Evolutionary conservation across 208 protist species (phyloP), one percentile per base, ranked within the genome.

Genomic region (Trypanosoma mega): DNA sequence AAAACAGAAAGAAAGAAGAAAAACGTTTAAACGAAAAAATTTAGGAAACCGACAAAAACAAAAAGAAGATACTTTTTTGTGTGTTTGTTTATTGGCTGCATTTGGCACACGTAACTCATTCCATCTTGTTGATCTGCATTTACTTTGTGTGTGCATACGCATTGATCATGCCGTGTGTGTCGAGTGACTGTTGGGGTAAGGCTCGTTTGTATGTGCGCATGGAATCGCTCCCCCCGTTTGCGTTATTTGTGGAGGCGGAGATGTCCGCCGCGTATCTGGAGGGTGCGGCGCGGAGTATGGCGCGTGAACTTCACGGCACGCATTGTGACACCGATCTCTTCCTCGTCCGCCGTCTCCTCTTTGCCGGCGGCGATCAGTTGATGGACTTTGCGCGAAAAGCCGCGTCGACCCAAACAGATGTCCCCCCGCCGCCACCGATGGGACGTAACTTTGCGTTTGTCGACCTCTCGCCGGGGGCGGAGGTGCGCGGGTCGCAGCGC

Each of bases 121-220:
- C 18, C 1, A 16, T 21, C 5, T 2, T 55, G 26, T 39, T 51
- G 12, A 26, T 51, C 2, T 11, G 16, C 27, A 36, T 9, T 18
- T 60, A 12, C 2, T 2, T 37, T n/a, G 26, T n/a, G n/a, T n/a
- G n/a, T n/a, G n/a, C n/a, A n/a, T 16, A 12, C 6, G 6, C 12
- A 39, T 39, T 39, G 34, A 16, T 16, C 12, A 39, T 6, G 34
- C 34, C 6, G 12, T 16, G 6, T 6, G 34, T 39, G 6, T 39
- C 6, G 6, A 39, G 12, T 39, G 34, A 6, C 8, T 16, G 8
- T 4, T 24, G 44, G 6, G 48, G 48, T 5, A 65, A 48, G 45
- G 46, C 46, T 26, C 36, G 69, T 11, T 63, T 75, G 6, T 75
- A 71, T 41, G 69, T 75, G 12, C 60, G 69, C 7, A 63, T 75